Conservation (phyloP, 2,329 filamentous ascomycete genomes). For the Thermomyces lanuginosus region DNA sequence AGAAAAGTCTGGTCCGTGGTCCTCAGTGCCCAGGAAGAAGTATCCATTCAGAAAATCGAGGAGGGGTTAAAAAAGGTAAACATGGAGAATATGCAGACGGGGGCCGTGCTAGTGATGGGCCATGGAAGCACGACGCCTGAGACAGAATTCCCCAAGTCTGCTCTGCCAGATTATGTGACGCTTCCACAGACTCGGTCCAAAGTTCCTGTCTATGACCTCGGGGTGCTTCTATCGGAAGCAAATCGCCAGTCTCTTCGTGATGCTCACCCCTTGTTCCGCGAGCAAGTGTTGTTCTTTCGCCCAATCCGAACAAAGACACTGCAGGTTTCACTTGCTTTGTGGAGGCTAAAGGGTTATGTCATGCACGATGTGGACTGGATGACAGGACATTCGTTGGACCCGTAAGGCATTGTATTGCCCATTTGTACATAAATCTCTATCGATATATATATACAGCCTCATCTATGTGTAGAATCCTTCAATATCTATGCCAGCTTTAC, state of each 20-base stretch:
- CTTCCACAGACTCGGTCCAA: constrained; percentile 15
- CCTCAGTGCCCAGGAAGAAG: no score
- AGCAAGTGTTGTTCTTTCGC: constrained; percentile 21
- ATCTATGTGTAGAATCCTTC: neutral
- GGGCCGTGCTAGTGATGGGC: constrained; percentile 4
- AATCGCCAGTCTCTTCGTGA: constrained; percentile 16
- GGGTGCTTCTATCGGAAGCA: constrained; percentile 14
- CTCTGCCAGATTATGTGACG: constrained; percentile 14
- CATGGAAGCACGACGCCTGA: neutral
- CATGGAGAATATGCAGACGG: constrained; percentile 4
- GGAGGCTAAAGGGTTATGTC: constrained; percentile 23
- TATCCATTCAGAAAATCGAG: no score
- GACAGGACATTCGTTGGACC: no score
- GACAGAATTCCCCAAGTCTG: constrained; percentile 1
- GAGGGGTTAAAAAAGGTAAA: constrained; percentile 3
- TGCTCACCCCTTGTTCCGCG: constrained; percentile 14
- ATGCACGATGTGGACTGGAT: constrained; percentile 7
- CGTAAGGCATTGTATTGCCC: no score
- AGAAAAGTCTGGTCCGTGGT: no score
- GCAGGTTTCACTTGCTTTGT: constrained; percentile 20
- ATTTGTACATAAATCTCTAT: constrained; percentile 2
- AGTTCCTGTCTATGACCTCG: constrained; percentile 24
- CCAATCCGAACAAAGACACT: constrained; percentile 14
- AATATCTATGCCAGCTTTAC: neutral
- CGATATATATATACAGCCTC: constrained; percentile 2